These are phyloP conservation scores for Tympanopsis confertula DNA, from an alignment of 2,329 filamentous ascomycete species.

Conservation along the genomic window DNA sequence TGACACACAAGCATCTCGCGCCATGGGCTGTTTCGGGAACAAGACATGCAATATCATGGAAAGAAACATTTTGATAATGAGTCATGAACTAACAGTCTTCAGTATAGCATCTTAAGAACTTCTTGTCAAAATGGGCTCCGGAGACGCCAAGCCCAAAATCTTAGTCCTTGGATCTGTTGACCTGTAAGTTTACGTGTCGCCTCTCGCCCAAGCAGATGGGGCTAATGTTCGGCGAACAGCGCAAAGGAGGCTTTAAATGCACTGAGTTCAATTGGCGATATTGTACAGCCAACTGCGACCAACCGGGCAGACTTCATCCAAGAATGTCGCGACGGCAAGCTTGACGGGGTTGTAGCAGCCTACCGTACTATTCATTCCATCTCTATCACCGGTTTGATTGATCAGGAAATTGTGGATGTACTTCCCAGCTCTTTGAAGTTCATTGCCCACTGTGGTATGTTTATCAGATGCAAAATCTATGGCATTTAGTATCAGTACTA, in stretches of 20 bases:
- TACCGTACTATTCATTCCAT: constrained; percentile 64
- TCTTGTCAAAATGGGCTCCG: constrained; percentile 1
- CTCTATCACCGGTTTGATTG: constrained; percentile 54
- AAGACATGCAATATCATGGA: too few species aligned
- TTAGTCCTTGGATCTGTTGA: constrained; percentile 52
- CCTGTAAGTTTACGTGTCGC: constrained; percentile 34
- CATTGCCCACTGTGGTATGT: constrained; percentile 47
- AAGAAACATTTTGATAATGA: too few species aligned
- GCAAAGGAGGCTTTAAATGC: constrained; percentile 54
- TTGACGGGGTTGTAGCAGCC: constrained; percentile 53
- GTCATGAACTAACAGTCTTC: too few species aligned
- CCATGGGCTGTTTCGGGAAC: too few species aligned
- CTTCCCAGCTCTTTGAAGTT: constrained; percentile 42
- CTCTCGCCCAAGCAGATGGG: not conserved
- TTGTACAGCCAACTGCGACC: constrained; percentile 48
- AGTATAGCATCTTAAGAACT: too few species aligned
- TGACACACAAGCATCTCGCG: too few species aligned
- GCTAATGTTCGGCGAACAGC: constrained; percentile 23
- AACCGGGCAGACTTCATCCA: constrained; percentile 56
- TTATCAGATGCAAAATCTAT: not conserved
- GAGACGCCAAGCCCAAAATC: constrained; percentile 36
- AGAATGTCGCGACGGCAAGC: constrained; percentile 51
- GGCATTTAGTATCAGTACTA: not conserved
- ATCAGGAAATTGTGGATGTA: constrained; percentile 54
- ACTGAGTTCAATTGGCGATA: constrained; percentile 49